Percentiles rank a stretch among this genome's conserved stretches.
phyloP scores from a whole-genome alignment of 352 stramenopile genomes.

The Globisporangium canariense region DNA sequence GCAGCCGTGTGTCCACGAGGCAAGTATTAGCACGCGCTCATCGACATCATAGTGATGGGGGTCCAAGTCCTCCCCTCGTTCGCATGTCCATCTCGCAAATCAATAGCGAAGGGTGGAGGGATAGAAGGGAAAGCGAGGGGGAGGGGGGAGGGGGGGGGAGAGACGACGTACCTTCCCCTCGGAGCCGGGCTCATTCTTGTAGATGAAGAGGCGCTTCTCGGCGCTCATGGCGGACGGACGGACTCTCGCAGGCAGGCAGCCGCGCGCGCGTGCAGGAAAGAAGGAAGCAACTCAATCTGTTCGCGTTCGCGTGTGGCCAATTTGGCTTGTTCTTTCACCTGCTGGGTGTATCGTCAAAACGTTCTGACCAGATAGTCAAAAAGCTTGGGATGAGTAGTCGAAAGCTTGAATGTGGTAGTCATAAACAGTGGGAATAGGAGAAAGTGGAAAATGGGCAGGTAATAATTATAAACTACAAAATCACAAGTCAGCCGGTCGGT shows the following conservation, averaged over 20 bases:
- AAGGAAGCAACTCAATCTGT: not conserved
- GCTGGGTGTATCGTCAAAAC: not conserved
- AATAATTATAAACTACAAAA: too few species aligned
- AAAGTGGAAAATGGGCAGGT: too few species aligned
- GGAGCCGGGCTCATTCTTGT: slow-evolving; percentile 82
- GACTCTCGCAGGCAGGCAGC: not conserved
- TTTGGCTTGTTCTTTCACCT: slow-evolving; percentile 7
- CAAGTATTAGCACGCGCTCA: not conserved
- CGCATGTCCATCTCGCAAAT: not conserved
- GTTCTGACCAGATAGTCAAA: too few species aligned
- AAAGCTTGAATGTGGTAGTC: too few species aligned
- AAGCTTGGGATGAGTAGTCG: too few species aligned
- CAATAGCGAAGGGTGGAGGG: not conserved
- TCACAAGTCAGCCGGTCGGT: too few species aligned
- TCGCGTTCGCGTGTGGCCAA: not conserved
- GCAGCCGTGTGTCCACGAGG: not conserved
- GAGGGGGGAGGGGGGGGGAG: not conserved
- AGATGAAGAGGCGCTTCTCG: slow-evolving; percentile 86
- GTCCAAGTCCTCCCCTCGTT: not conserved
- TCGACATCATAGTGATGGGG: not conserved
- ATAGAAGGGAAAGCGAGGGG: not conserved
- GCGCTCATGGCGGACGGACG: slow-evolving; percentile 35
- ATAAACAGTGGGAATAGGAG: too few species aligned
- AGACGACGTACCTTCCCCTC: slow-evolving; percentile 61
- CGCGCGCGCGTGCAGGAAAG: not conserved